Conservation (phyloP, 805 yeast species). For the Yarrowia sp. region DNA sequence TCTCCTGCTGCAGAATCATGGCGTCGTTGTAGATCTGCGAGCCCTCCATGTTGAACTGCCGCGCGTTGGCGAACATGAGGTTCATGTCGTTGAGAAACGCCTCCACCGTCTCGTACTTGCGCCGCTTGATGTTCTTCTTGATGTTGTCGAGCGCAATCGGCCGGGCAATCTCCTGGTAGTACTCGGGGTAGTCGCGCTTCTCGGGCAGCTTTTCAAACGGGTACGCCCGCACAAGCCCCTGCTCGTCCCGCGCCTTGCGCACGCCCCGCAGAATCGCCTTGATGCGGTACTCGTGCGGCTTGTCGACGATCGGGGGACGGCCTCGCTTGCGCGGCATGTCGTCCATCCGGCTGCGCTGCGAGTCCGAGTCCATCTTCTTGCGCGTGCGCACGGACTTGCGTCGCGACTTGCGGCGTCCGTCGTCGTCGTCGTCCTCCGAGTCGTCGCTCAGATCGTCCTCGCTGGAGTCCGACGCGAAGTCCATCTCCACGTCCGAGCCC, state of each 20-base stretch:
- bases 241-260: constrained; percentile 64
- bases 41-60: constrained; percentile 57
- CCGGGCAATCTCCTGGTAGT: constrained; percentile 44
- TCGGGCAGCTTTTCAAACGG: constrained; percentile 84
- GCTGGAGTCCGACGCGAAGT: constrained; percentile 34
- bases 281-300: constrained; percentile 88
- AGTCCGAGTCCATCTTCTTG: constrained; percentile 29
- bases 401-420: constrained; percentile 33
- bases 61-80: constrained; percentile 71
- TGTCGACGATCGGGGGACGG: constrained; percentile 86
- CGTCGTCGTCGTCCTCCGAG: constrained; percentile 39
- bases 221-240: constrained; percentile 49
- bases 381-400: constrained; percentile 24
- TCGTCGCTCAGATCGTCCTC: constrained; percentile 35
- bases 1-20: constrained; percentile 58
- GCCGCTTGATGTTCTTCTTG: constrained; percentile 76
- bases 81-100: constrained; percentile 74
- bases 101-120: constrained; percentile 75
- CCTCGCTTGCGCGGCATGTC: constrained; percentile 68
- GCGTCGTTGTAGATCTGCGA: constrained; percentile 61
- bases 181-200: constrained; percentile 52
- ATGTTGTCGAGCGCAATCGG: constrained; percentile 50
- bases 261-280: constrained; percentile 79
- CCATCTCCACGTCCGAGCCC: constrained; percentile 38
- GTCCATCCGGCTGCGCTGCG: constrained; percentile 26